These are phyloP conservation scores for Trapa bicornis DNA, from an alignment of 345 rosid genomes.

Conservation along the genomic window DNA sequence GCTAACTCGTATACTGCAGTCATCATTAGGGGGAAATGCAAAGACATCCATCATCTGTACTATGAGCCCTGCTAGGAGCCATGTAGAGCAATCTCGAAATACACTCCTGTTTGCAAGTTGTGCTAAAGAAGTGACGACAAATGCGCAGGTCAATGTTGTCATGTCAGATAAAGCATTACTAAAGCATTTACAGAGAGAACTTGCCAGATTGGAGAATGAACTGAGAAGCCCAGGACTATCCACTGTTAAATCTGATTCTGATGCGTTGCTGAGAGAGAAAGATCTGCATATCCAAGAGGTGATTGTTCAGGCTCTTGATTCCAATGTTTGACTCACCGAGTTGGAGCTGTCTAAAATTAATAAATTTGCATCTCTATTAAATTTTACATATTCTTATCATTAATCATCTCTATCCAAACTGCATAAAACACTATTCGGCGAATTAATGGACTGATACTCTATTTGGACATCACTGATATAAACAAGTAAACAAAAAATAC, in stretches of 20 bases:
- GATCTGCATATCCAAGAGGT: slow-evolving; percentile 81
- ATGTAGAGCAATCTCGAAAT: slow-evolving; percentile 91
- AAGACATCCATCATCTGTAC: slow-evolving; percentile 90
- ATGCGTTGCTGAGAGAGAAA: slow-evolving; percentile 44
- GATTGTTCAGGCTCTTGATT: slow-evolving; percentile 5
- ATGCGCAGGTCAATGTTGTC: slow-evolving; percentile 79
- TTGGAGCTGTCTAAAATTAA: background rate
- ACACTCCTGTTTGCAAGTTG: slow-evolving; percentile 90
- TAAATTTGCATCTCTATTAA: background rate
- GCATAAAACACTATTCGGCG: too few species aligned
- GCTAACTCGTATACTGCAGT: slow-evolving; percentile 86
- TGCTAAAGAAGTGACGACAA: slow-evolving; percentile 85
- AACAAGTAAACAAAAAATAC: too few species aligned
- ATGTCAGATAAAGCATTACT: slow-evolving; percentile 82
- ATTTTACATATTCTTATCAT: too few species aligned
- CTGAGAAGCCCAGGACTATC: slow-evolving; percentile 35
- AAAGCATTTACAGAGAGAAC: slow-evolving; percentile 79
- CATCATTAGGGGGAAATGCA: slow-evolving; percentile 86
- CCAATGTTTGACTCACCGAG: background rate
- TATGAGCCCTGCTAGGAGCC: slow-evolving; percentile 82
- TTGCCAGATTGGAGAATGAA: slow-evolving; percentile 73
- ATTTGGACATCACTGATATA: too few species aligned
- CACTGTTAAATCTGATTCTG: slow-evolving; percentile 29
- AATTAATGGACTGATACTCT: too few species aligned
- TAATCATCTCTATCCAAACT: too few species aligned